These are phyloP conservation scores for Tolypocladium capitatum DNA, from an alignment of 2,329 filamentous ascomycete genomes.

Conservation along the genomic window DNA sequence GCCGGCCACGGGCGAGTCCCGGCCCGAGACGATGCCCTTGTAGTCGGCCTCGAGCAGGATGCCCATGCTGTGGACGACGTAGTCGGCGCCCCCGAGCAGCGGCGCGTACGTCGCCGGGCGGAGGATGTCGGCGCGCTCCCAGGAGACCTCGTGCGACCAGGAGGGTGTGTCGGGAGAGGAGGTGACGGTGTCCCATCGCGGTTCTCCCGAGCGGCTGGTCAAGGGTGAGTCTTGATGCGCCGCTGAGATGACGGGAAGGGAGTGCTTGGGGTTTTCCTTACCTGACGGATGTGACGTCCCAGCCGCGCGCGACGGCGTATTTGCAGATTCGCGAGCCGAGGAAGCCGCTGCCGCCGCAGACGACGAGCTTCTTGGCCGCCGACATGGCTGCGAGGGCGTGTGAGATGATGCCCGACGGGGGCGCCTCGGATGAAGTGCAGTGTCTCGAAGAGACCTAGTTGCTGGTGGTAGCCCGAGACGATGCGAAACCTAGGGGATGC, in stretches of 20 bases:
- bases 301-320: slow-evolving; percentile 70
- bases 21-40: slow-evolving; percentile 78
- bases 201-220: slow-evolving; percentile 73
- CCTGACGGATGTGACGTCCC: slow-evolving; percentile 90
- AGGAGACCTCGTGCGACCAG: slow-evolving; percentile 74
- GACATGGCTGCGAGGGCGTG: slow-evolving; percentile 28
- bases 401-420: background rate
- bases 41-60: slow-evolving; percentile 96
- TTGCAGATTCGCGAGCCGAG: slow-evolving; percentile 83
- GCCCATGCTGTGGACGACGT: slow-evolving; percentile 88
- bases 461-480: background rate
- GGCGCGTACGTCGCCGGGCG: slow-evolving; percentile 66
- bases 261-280: slow-evolving; percentile 48
- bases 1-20: slow-evolving; percentile 67
- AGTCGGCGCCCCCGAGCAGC: slow-evolving; percentile 64
- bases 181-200: slow-evolving; percentile 71
- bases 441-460: background rate
- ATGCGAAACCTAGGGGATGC: background rate
- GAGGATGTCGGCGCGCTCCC: slow-evolving; percentile 82
- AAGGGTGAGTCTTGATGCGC: slow-evolving; percentile 6
- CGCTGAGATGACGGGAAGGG: background rate
- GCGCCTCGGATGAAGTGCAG: background rate
- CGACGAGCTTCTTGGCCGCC: slow-evolving; percentile 65
- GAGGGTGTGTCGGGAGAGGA: slow-evolving; percentile 54
- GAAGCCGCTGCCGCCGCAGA: slow-evolving; percentile 91